Evolutionary conservation across 2,329 filamentous ascomycete species (phyloP).

Genomic region (Ophiostoma pallidulum): DNA sequence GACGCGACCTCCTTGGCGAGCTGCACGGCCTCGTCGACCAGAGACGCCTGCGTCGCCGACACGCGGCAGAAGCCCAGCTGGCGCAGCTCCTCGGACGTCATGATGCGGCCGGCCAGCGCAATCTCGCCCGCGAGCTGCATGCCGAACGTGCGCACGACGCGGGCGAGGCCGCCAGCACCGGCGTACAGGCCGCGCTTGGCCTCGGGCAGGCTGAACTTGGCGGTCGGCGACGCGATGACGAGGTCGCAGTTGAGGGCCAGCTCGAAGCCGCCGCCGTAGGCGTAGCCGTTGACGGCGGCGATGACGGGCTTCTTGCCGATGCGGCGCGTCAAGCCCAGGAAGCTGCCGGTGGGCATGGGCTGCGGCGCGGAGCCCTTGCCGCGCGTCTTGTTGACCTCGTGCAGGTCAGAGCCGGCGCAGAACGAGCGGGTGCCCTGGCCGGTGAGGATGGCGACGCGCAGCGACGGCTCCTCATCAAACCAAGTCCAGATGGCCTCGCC

Average conservation of each 20-base stretch:
- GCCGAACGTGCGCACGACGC: constrained; percentile 57
- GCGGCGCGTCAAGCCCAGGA: constrained; percentile 35
- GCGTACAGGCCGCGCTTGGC: constrained; percentile 61
- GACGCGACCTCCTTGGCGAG: constrained; percentile 52
- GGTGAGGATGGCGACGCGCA: constrained; percentile 41
- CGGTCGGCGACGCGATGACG: constrained; percentile 41
- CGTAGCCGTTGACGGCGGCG: constrained; percentile 53
- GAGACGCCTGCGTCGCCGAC: constrained; percentile 38
- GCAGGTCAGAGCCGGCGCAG: constrained; percentile 45
- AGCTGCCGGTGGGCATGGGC: constrained; percentile 13
- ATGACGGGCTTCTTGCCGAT: constrained; percentile 53
- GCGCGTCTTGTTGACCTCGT: constrained; percentile 30
- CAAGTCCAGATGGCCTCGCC: constrained; percentile 40
- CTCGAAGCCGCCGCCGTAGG: constrained; percentile 52
- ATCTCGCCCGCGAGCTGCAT: constrained; percentile 62
- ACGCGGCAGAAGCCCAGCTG: constrained; percentile 54
- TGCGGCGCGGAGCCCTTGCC: constrained; percentile 19
- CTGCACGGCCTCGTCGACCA: constrained; percentile 36
- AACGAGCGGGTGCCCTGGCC: constrained; percentile 41
- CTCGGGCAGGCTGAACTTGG: constrained; percentile 54
- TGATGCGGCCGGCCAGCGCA: constrained; percentile 52
- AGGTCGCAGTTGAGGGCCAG: constrained; percentile 53
- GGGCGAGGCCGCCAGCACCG: constrained; percentile 59
- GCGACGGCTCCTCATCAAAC: constrained; percentile 41
- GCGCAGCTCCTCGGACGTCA: constrained; percentile 49